Evolutionary conservation across 306 rosid species (phyloP).

Genomic region (Corylus heterophylla): DNA sequence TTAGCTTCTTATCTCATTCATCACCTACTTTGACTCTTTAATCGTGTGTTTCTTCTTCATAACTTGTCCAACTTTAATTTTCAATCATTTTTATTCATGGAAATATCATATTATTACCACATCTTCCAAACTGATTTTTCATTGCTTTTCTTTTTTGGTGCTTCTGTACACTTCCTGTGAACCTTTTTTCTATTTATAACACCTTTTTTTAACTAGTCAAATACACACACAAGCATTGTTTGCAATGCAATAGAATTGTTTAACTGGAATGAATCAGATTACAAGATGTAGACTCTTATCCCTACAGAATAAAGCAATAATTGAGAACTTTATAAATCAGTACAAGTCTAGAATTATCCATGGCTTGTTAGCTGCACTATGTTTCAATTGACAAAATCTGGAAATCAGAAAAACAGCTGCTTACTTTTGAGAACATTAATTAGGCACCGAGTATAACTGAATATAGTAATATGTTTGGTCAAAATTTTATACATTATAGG

Average conservation of each 20-base stretch:
- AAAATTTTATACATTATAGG: neutral
- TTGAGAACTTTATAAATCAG: neutral
- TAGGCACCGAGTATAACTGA: neutral
- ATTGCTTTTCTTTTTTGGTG: neutral
- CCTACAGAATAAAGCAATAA: neutral
- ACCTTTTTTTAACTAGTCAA: neutral
- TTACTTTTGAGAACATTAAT: neutral
- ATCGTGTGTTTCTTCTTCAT: no score
- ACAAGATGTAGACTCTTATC: neutral
- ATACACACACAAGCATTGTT: neutral
- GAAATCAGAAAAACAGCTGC: neutral
- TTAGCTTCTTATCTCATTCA: no score
- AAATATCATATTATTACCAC: no score
- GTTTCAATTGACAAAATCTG: neutral
- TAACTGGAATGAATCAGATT: neutral
- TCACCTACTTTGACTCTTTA: no score
- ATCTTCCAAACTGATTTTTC: neutral
- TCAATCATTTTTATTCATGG: no score
- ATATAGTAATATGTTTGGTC: neutral
- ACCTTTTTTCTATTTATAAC: neutral
- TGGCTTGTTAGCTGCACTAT: neutral
- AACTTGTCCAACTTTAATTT: no score
- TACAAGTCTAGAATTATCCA: neutral
- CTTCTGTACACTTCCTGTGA: neutral
- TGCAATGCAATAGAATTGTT: neutral